Base-by-base conservation (phyloP, 2,329 filamentous ascomycete genomes). In the Epichloe typhina region DNA sequence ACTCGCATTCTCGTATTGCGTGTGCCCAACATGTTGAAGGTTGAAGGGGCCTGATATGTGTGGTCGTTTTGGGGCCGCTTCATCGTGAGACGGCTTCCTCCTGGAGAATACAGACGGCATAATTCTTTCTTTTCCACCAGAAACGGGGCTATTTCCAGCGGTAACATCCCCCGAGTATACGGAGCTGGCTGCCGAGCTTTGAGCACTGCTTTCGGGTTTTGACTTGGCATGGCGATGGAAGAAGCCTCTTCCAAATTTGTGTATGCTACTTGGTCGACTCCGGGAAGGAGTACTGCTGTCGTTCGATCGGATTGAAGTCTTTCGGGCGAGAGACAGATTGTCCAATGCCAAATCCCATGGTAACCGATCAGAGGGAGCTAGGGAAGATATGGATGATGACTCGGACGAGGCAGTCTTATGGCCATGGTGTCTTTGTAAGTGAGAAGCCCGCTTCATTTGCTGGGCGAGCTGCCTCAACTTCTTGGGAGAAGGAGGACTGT, bases 41-140 rank as follows among this genome's bases (percentile, higher is more conserved):
- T 83, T 82, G 64, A 80, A 83, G 3, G 80, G 80, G 1, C 70
- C 74, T 1, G 80, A 84, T 50, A 84, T 84, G 50, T 74, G 72
- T 47, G 74, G 59, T 54, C 69, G 73, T 58, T 64, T 74, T 49
- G 62, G 56, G 48, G 56, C 47, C 46, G 58, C 53, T 26, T 68
- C 64, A 43, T 69, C 66, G 19, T 66, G 64, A 31, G 63, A 62
- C 11, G 58, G 57, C 56, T 72, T 75, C 50, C 77, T 71, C 47
- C 77, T 69, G 42, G 69, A 63, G 52, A 81, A 79, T 43, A 81
- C 64, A 9, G 70, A 68, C 5, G 74, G 72, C 31, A 77, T 69
- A 38, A 73, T 66, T 3, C 68, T 66, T 35, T 77, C 74, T 57
- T 69, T 73, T 44, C 63, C 46, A 59, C 58, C 54, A 47, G 58